A percentile compares a stretch with the other conserved stretches of the same genome.
These are phyloP conservation scores for Aspergillus sergii DNA, from an alignment of 2,329 filamentous ascomycete species.

Conservation along the genomic window DNA sequence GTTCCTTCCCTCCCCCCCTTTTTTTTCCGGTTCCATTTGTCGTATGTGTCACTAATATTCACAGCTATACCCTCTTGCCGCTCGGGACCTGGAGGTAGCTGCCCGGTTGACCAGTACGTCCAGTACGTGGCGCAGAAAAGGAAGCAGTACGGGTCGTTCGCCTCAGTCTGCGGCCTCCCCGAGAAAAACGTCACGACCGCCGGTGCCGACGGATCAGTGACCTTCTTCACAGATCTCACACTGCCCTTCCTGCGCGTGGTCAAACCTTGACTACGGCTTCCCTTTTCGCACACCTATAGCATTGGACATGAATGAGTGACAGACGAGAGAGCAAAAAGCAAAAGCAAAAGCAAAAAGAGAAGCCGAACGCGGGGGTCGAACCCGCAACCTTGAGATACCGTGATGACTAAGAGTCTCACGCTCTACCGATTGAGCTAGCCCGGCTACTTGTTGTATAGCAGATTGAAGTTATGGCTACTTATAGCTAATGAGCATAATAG, in stretches of 20 bases:
- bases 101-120: constrained; percentile 51
- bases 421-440: constrained; percentile 57
- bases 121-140: constrained; percentile 51
- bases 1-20: background rate
- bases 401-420: constrained; percentile 50
- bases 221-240: constrained; percentile 33
- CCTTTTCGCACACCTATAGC: background rate
- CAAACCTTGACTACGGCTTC: constrained; percentile 25
- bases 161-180: constrained; percentile 24
- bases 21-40: background rate
- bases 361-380: constrained; percentile 47
- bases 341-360: background rate
- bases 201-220: constrained; percentile 22
- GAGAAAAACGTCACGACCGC: constrained; percentile 23
- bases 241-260: constrained; percentile 32
- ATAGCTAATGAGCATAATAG: background rate
- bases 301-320: background rate
- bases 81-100: constrained; percentile 59
- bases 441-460: constrained; percentile 28
- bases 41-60: background rate
- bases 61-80: constrained; percentile 55
- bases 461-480: background rate
- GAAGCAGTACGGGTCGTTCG: constrained; percentile 54
- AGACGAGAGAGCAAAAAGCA: background rate
- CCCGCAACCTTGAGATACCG: constrained; percentile 41